Evolutionary conservation across 768 basidiomycete genomes (phyloP), one percentile per base, ranked within the genome.

Genomic region (Podaxis sp.): DNA sequence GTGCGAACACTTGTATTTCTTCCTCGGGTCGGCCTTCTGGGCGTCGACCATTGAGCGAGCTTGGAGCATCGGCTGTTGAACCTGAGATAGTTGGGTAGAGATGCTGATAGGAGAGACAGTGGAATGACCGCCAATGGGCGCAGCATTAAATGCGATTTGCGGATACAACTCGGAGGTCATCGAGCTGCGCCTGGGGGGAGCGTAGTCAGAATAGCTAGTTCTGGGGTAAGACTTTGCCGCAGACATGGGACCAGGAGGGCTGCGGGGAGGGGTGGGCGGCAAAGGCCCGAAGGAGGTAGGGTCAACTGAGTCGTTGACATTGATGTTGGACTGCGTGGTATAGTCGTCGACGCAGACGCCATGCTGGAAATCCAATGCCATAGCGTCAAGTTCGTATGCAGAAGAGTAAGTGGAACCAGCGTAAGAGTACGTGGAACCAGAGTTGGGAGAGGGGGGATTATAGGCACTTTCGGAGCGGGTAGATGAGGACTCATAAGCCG

Each of bases 1-100:
- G 28, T 80, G 80, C 11, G 82, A 73, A 69, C 93, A 95, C 69
- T 84, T 87, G 72, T 93, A 93, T 69, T 89, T 92, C 75, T 88
- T 90, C 70, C 89, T 85, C 8, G 87, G 83, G 65, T 92, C 91
- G 15, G 80, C 79, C 67, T 83, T 85, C 44, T 76, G 74, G 33
- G 85, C 84, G 22, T 84, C 80, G 26, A 77, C 72, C 19, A 80
- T 72, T 57, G 80, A 75, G 9, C 80, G 76, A 2, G 85, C 75
- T 3, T 83, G 70, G 1, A 63, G 26, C 44, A 63, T 49, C 4
- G 61, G 54, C 9, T 55, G 61, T 19, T 56, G 54, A 30, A 81
- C 69, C 8, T 77, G 66, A 4, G 87, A 78, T 52, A 87, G 68
- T 36, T 82, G 82, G 2, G 82, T 70, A 46, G 83, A 81, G 12